A percentile compares a stretch with the other conserved stretches of the same genome.
phyloP scores from a whole-genome alignment of 768 basidiomycete species.

The Dioszegia hungarica region DNA sequence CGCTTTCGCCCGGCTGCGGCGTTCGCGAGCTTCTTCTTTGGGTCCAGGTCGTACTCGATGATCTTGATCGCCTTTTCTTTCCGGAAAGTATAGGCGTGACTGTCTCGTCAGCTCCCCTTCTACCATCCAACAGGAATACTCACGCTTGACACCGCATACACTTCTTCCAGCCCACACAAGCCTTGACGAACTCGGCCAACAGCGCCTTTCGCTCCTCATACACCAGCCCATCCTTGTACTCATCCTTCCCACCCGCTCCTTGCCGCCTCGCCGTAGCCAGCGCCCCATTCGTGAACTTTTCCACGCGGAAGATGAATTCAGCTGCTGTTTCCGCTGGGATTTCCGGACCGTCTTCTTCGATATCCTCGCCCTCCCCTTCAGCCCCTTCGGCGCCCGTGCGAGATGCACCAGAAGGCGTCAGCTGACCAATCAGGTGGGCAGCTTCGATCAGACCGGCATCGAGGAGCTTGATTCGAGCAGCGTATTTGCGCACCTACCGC shows the following conservation, averaged over 20 bases:
- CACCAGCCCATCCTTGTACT: slow-evolving; percentile 82
- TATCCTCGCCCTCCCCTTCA: slow-evolving; percentile 51
- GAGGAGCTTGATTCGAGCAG: slow-evolving; percentile 77
- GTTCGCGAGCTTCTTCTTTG: slow-evolving; percentile 68
- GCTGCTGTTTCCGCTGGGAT: slow-evolving; percentile 41
- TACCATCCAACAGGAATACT: slow-evolving; percentile 45
- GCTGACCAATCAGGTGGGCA: slow-evolving; percentile 69
- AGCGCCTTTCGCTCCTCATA: slow-evolving; percentile 80
- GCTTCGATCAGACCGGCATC: slow-evolving; percentile 84
- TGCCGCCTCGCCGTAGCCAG: slow-evolving; percentile 26
- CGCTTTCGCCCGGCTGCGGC: slow-evolving; percentile 58
- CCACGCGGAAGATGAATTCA: slow-evolving; percentile 37
- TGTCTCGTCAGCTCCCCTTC: slow-evolving; percentile 41
- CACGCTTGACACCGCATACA: slow-evolving; percentile 78
- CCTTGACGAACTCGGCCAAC: slow-evolving; percentile 73
- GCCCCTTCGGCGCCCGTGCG: slow-evolving; percentile 19
- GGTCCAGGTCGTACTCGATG: slow-evolving; percentile 81
- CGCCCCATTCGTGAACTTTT: slow-evolving; percentile 28
- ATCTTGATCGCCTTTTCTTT: slow-evolving; percentile 93
- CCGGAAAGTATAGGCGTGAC: slow-evolving; percentile 76
- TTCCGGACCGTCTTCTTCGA: slow-evolving; percentile 50
- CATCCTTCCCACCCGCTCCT: slow-evolving; percentile 57
- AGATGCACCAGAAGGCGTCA: slow-evolving; percentile 31
- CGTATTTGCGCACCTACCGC: slow-evolving; percentile 69
- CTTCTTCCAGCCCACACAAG: slow-evolving; percentile 51